Evolutionary conservation across 169 alveolate genomes (phyloP).

Genomic region (Babesia bovis): DNA sequence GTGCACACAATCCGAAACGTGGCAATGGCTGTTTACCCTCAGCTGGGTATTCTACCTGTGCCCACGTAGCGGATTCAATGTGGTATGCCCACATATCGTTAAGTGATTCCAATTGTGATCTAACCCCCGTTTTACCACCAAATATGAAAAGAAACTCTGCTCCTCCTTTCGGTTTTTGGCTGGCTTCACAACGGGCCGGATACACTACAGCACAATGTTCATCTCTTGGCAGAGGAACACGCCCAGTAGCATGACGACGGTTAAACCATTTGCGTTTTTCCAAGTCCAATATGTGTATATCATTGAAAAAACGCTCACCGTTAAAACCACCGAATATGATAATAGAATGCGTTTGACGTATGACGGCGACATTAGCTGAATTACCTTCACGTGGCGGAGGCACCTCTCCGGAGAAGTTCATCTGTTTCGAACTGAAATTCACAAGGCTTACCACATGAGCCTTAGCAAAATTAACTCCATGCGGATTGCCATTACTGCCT

Average conservation of each 20-base stretch:
- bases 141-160: slow-evolving; percentile 80
- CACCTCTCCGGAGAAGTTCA: slow-evolving; percentile 78
- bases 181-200: slow-evolving; percentile 82
- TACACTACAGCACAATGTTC: slow-evolving; percentile 84
- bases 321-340: slow-evolving; percentile 84
- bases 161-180: slow-evolving; percentile 65
- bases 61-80: slow-evolving; percentile 80
- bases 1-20: slow-evolving; percentile 83
- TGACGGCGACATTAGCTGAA: slow-evolving; percentile 78
- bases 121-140: slow-evolving; percentile 81
- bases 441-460: slow-evolving; percentile 80
- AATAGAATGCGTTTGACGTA: slow-evolving; percentile 73
- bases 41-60: slow-evolving; percentile 75
- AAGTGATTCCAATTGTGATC: slow-evolving; percentile 59
- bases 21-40: slow-evolving; percentile 81
- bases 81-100: slow-evolving; percentile 88
- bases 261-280: slow-evolving; percentile 78
- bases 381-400: slow-evolving; percentile 85
- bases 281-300: slow-evolving; percentile 79
- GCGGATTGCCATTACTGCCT: slow-evolving; percentile 79
- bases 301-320: slow-evolving; percentile 79
- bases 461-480: slow-evolving; percentile 74
- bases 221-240: slow-evolving; percentile 82
- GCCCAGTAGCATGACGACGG: slow-evolving; percentile 68
- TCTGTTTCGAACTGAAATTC: slow-evolving; percentile 78